Percentiles rank a stretch among this genome's conserved stretches.
phyloP scores from a whole-genome alignment of 495 filamentous ascomycete genomes.

The Cairneyella variabilis region DNA sequence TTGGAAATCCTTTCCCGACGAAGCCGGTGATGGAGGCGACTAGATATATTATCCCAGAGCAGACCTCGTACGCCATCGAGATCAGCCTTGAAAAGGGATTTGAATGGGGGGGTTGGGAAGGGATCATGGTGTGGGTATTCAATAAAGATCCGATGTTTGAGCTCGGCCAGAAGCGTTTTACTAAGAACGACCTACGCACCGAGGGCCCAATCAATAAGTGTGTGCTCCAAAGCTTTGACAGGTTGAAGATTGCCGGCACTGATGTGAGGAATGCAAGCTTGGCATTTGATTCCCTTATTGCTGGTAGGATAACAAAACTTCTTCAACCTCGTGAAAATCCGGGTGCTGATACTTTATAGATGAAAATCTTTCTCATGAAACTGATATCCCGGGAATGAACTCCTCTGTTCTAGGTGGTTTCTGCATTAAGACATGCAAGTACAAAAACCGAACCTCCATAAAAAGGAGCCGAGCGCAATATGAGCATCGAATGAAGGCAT shows the following conservation, averaged over 20 bases:
- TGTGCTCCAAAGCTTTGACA: not conserved
- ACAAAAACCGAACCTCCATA: not conserved
- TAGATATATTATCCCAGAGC: constrained; percentile 4
- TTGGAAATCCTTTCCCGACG: not conserved
- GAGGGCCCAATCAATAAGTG: not conserved
- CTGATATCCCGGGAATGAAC: not conserved
- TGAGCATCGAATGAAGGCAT: not conserved
- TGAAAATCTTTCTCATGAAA: not conserved
- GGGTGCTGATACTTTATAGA: not conserved
- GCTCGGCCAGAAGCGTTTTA: not conserved
- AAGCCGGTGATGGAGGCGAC: not conserved
- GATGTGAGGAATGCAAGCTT: not conserved
- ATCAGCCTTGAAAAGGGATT: constrained; percentile 13
- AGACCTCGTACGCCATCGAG: constrained; percentile 6
- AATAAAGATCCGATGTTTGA: not conserved
- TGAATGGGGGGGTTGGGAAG: not conserved
- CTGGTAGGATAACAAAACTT: not conserved
- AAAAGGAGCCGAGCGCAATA: not conserved
- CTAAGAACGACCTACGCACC: not conserved
- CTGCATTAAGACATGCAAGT: not conserved
- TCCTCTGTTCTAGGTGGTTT: not conserved
- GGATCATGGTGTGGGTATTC: not conserved
- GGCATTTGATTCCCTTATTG: not conserved
- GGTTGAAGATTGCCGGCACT: not conserved
- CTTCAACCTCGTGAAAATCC: not conserved